Evolutionary conservation across 2,329 filamentous ascomycete species (phyloP), one percentile per base, ranked within the genome.

Genomic region (Fusarium equiseti): DNA sequence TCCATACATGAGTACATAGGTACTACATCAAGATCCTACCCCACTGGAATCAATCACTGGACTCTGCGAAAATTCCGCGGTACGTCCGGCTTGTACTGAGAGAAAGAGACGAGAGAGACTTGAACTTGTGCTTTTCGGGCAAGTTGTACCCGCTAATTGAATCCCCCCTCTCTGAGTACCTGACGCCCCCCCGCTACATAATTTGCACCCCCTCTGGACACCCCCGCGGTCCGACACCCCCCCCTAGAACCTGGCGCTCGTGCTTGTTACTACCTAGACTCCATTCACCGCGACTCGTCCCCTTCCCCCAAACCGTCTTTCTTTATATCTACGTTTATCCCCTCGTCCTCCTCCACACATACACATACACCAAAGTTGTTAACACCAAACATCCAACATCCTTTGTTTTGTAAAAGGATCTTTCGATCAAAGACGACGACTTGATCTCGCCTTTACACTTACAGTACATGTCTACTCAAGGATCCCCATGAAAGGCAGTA

Each of bases 261-360:
- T 75, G 66, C 66, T 66, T 26, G 24, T 26, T 26, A 26, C 24
- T 26, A 26, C 24, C 24, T 58, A 59, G 60, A 65, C 65, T 72
- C 70, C 70, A 70, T 71, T 69, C 68, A 72, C 70, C 24, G 24
- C 24, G 24, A 26, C 24, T 26, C 24, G 20, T 20, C 20, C 75
- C 69, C 75, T 72, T 75, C 71, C 68, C 72, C 73, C 71, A 72
- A 74, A 69, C 70, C 75, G 66, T 75, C 75, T 71, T 64, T 48
- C 68, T 71, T 68, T 20, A 75, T 75, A 75, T 74, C 70, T 74
- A 75, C 64, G 61, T 59, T 71, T 71, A 73, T 72, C 72, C 73
- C 48, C 75, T 69, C 63, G 59, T 72, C 58, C 66, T 65, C 69
- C 63, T 73, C 64, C 63, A 72, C 65, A 70, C 65, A 69, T 71